A percentile compares a stretch with the other conserved stretches of the same genome.
Conservation (phyloP, 257 asterid genomes). For the Perilla frutescens region DNA sequence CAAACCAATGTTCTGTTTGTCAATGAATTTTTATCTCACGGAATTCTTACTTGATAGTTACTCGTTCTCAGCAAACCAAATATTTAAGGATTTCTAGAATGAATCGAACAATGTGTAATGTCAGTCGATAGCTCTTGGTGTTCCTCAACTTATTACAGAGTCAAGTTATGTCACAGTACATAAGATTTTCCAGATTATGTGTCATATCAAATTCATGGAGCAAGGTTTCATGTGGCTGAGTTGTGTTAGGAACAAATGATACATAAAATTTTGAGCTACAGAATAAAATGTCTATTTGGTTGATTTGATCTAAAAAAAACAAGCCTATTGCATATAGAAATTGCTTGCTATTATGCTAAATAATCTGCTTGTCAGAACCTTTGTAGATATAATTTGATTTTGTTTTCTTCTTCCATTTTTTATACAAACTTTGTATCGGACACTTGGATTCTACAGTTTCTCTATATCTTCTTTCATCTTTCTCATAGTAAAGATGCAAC, state of each 20-base stretch:
- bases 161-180: neutral
- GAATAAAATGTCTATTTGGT: neutral
- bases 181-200: neutral
- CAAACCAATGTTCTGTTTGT: neutral
- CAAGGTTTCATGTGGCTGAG: neutral
- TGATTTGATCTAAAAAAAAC: neutral
- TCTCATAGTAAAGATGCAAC: conserved; percentile 16
- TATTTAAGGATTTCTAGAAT: neutral
- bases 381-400: neutral
- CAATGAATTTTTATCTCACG: neutral
- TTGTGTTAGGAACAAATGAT: neutral
- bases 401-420: neutral
- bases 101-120: neutral
- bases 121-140: neutral
- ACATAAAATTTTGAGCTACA: neutral
- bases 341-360: neutral
- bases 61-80: neutral
- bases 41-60: neutral
- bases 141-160: neutral
- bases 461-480: neutral
- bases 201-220: neutral
- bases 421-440: neutral
- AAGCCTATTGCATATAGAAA: neutral
- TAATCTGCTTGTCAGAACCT: neutral
- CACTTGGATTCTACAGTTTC: neutral